Base-by-base conservation (phyloP, 2,329 filamentous ascomycete species). In the Sordariomycetes sp. region DNA sequence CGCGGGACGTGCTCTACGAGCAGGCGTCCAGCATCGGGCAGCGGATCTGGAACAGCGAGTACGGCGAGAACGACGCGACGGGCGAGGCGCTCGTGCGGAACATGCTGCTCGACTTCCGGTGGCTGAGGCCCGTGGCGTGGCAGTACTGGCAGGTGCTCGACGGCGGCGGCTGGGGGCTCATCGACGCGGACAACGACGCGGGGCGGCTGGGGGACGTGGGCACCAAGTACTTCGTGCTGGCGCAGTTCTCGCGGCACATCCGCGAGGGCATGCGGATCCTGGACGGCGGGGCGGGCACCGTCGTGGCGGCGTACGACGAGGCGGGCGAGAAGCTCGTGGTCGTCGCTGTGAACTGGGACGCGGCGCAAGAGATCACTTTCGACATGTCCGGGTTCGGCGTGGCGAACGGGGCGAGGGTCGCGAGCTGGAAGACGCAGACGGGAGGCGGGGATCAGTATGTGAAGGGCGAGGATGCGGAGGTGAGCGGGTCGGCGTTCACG, bases 61-160 rank as follows among this genome's bases (percentile, higher is more conserved):
- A 83, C 52, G 91, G 92, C 12, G 77, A 86, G 1, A 64, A 96
- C 3, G 90, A 90, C 1, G 78, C 82, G 43, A 84, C 87, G 1
- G 78, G 88, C 35, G 83, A 90, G n/a, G 81, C 82, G 34, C 58
- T 95, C 16, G 88, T 84, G 2, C 91, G 91, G 22, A 85, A 95
- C 69, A 74, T 70, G 51, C 60, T 75, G 34, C 67, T 74, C 11
- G 74, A 76, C 64, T 68, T 76, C 55, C 63, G 65, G 43, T 73
- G 67, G 68, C 65, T 76, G 32, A 68, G 67, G 55, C 74, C 73
- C 2, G 73, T 69, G 1, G 73, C 68, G 10, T 76, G 73, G 74
- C 68, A 72, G n/a, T 75, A 74, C 63, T 76, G 73, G 73, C 74
- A 75, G 62, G 69, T 68, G 6, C 62, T 75, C 16, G 73, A 76